Evolutionary conservation across 805 yeast genomes (phyloP).

Genomic region (Suhomyces sp.): DNA sequence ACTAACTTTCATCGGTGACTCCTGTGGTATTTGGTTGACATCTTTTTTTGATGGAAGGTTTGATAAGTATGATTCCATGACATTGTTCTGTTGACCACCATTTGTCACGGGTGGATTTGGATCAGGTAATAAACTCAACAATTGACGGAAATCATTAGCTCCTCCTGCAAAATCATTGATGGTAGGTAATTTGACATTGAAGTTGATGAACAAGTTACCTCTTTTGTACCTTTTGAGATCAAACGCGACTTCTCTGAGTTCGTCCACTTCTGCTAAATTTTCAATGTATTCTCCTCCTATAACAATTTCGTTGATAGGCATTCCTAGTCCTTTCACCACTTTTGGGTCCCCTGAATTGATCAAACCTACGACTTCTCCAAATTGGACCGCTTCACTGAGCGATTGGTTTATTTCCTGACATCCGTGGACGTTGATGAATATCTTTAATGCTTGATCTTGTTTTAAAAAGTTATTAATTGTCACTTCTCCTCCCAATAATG

Average conservation of each 20-base stretch:
- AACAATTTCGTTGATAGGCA: slow-evolving; percentile 50
- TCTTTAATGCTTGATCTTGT: slow-evolving; percentile 29
- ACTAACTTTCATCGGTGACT: no score
- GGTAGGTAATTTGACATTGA: slow-evolving; percentile 36
- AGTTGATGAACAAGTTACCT: slow-evolving; percentile 41
- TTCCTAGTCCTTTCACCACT: slow-evolving; percentile 52
- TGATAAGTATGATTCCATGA: slow-evolving; percentile 9
- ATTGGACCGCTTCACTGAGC: slow-evolving; percentile 17
- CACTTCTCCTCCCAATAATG: slow-evolving; percentile 57
- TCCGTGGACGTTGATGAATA: slow-evolving; percentile 40
- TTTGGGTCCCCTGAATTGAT: slow-evolving; percentile 50
- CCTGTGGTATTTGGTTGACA: no score
- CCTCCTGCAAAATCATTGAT: slow-evolving; percentile 25
- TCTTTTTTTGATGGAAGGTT: no score
- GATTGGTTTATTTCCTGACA: slow-evolving; percentile 12
- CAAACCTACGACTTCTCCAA: slow-evolving; percentile 54
- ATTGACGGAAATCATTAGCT: slow-evolving; percentile 18
- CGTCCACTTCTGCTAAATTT: slow-evolving; percentile 14
- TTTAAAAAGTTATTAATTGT: slow-evolving; percentile 32
- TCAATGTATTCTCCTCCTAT: slow-evolving; percentile 28
- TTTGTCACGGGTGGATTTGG: slow-evolving; percentile 20
- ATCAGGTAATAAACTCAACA: slow-evolving; percentile 23
- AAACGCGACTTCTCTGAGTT: slow-evolving; percentile 16
- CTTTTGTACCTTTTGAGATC: slow-evolving; percentile 21
- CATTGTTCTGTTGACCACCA: background rate